These are phyloP conservation scores for Arctium lappa DNA, from an alignment of 129 eudicot species.

Conservation along the genomic window DNA sequence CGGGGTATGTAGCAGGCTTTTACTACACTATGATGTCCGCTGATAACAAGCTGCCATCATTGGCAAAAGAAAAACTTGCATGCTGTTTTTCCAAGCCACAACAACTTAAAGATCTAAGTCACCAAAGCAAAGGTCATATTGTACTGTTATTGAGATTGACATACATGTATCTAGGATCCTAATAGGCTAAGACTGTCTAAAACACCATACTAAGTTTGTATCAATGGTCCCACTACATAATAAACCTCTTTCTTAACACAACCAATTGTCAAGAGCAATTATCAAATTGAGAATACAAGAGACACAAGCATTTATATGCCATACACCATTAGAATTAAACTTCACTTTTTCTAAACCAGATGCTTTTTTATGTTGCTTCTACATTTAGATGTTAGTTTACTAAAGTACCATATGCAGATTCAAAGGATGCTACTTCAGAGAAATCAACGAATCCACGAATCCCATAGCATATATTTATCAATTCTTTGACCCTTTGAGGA, in stretches of 20 bases:
- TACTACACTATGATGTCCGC: too few species aligned
- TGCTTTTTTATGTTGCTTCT: not conserved
- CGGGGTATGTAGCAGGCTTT: too few species aligned
- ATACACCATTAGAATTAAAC: not conserved
- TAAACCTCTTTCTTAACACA: not conserved
- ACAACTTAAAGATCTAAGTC: not conserved
- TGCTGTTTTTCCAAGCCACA: not conserved
- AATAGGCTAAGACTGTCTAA: not conserved
- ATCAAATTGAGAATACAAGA: not conserved
- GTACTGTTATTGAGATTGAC: not conserved
- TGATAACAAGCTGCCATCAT: not conserved
- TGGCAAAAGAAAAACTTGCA: not conserved
- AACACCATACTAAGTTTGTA: not conserved
- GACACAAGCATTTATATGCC: not conserved
- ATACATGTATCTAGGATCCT: not conserved
- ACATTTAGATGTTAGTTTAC: not conserved
- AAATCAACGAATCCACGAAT: not conserved
- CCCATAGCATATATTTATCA: not conserved
- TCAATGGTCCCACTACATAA: not conserved
- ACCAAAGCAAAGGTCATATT: not conserved
- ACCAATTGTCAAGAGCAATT: not conserved
- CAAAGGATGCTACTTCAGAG: not conserved
- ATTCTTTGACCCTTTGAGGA: not conserved
- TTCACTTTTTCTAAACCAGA: not conserved
- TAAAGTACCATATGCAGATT: not conserved